Evolutionary conservation across 805 yeast genomes (phyloP), one percentile per base, ranked within the genome.

Genomic region (Wickerhamomyces xylosicus): DNA sequence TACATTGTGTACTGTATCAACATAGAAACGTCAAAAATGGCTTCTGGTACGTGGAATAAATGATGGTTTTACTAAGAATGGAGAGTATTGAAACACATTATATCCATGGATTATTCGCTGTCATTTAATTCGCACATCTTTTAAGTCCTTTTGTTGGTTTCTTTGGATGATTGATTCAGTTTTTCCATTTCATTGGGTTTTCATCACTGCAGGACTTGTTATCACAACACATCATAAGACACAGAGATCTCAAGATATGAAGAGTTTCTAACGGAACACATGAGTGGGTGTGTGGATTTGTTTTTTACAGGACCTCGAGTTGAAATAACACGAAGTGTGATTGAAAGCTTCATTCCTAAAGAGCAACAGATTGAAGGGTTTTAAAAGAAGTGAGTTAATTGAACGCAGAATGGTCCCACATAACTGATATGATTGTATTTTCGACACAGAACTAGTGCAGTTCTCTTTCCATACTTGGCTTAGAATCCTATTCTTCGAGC

Each of bases 31-130:
- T 42, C 44, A 50, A 52, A 46, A 40, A 52, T 52, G 56, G 42
- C 52, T 47, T 44, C 56, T 43, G 56, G 56, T 52, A 52, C 44
- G 56, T 52, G 45, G 16, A 25, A 25, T 25, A 10, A 25, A 25
- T 8, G 29, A 25, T 25, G 14, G 29, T 25, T 25, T 25, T 25
- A 25, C 29, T 25, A 25, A 25, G 29, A 25, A 25, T 25, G 29
- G 29, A 25, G 29, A 25, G 29, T 25, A 25, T 25, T 25, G 29
- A 25, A 25, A 25, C 29, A 25, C 29, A 25, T 25, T 25, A 25
- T 25, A 25, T 25, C 29, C 29, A 25, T 25, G 29, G 29, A 25
- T 25, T 25, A 25, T 25, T 25, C 29, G 14, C 29, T 25, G 29
- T 25, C 29, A 25, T 25, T 25, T 25, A 25, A 25, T 25, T 25